phyloP scores from a whole-genome alignment of 2,329 filamentous ascomycete species.

The Scedosporium boydii region DNA sequence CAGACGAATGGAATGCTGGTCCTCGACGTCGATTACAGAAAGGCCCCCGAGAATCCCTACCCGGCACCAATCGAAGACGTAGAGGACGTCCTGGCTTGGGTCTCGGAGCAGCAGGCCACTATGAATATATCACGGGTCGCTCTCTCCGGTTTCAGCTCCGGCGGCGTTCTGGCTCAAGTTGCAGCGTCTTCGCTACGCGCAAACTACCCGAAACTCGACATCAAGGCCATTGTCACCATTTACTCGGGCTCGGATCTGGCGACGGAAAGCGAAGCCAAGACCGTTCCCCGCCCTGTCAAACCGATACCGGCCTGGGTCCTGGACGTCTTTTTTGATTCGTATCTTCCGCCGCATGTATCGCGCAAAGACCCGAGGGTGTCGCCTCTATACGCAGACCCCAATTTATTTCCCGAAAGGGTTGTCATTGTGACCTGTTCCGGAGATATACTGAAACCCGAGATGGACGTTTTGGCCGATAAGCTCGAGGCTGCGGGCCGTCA shows the following conservation, averaged over 20 bases:
- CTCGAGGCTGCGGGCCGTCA: conserved; percentile 5
- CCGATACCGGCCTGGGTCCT: conserved; percentile 4
- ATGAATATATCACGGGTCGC: conserved; percentile 27
- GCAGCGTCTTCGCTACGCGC: conserved; percentile 18
- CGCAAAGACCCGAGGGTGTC: conserved; percentile 23
- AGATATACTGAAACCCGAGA: conserved; percentile 25
- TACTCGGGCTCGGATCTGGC: conserved; percentile 27
- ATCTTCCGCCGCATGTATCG: conserved; percentile 17
- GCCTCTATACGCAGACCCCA: conserved; percentile 18
- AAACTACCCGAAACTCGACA: conserved; percentile 27
- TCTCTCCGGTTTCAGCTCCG: conserved; percentile 35
- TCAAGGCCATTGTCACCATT: conserved; percentile 37
- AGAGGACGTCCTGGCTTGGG: conserved; percentile 24
- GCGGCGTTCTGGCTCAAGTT: conserved; percentile 32
- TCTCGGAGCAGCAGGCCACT: conserved; percentile 14
- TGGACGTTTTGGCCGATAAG: conserved; percentile 20
- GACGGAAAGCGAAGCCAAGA: conserved; percentile 17
- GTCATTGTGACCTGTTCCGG: conserved; percentile 16
- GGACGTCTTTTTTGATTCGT: conserved; percentile 24
- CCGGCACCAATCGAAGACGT: conserved; percentile 22
- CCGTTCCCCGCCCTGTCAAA: conserved; percentile 10
- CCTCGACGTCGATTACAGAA: conserved; percentile 26
- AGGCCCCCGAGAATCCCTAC: conserved; percentile 28
- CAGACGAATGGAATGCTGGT: neutral
- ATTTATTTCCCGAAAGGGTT: conserved; percentile 19